Conservation (phyloP, 75 land plant species). For the Larix kaempferi region DNA sequence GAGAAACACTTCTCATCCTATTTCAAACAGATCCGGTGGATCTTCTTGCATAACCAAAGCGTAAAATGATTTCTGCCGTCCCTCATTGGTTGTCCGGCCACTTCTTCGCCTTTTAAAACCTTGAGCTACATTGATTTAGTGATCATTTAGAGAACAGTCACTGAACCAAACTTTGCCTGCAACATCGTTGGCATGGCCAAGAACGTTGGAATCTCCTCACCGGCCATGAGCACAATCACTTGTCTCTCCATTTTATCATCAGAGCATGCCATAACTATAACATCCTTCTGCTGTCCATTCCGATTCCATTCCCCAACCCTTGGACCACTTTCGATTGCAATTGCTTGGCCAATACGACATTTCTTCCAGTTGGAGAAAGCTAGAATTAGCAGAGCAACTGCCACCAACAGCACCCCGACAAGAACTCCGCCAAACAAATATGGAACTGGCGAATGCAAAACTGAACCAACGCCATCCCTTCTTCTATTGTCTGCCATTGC, state of each 20-base stretch:
- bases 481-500: background rate
- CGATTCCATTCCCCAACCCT: background rate
- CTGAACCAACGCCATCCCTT: background rate
- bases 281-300: background rate
- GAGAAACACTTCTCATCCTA: too few relatives aligned
- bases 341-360: background rate
- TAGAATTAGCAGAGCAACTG: background rate
- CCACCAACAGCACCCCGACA: background rate
- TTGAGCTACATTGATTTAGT: too few relatives aligned
- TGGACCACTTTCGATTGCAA: too few relatives aligned
- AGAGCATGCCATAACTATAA: background rate
- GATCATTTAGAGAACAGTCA: background rate
- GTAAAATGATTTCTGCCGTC: too few relatives aligned
- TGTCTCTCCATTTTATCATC: background rate
- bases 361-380: background rate
- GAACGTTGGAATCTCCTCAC: background rate
- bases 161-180: background rate
- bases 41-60: too few relatives aligned
- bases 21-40: too few relatives aligned
- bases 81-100: too few relatives aligned
- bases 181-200: background rate
- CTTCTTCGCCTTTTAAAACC: too few relatives aligned
- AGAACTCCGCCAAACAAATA: background rate
- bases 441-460: background rate
- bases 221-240: background rate